Percentiles rank a stretch among this genome's conserved stretches.
Conservation (phyloP, 2,329 filamentous ascomycete species). For the Calycina herbarum region DNA sequence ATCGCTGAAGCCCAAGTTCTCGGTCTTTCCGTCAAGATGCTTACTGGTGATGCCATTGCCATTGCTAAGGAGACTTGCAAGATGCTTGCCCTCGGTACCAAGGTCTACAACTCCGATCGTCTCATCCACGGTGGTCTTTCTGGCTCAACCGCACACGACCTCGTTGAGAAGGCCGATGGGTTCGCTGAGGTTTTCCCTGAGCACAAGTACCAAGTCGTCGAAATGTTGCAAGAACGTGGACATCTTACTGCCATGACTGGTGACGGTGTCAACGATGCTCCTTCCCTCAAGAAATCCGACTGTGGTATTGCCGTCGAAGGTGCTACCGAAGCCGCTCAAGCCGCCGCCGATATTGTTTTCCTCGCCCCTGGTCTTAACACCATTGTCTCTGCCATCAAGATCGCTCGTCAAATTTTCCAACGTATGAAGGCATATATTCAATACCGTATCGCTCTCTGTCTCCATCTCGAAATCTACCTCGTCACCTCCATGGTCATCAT, state of each 20-base stretch:
- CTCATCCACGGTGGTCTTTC: constrained; percentile 75
- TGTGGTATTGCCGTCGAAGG: constrained; percentile 94
- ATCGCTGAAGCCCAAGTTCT: constrained; percentile 75
- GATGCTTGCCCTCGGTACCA: constrained; percentile 76
- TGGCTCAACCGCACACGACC: constrained; percentile 72
- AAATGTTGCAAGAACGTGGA: constrained; percentile 90
- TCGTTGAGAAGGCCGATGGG: constrained; percentile 85
- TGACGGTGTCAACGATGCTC: constrained; percentile 93
- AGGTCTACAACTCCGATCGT: constrained; percentile 79
- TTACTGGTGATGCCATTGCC: constrained; percentile 77
- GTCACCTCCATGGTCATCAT: constrained; percentile 78
- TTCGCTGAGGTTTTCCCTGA: constrained; percentile 94
- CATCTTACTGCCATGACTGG: constrained; percentile 95
- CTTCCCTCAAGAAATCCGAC: constrained; percentile 90
- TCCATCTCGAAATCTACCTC: constrained; percentile 84
- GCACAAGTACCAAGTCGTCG: constrained; percentile 93
- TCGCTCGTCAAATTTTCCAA: constrained; percentile 92
- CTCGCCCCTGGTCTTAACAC: constrained; percentile 86
- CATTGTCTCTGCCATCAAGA: constrained; percentile 91
- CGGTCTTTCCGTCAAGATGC: constrained; percentile 77
- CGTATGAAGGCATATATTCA: constrained; percentile 96
- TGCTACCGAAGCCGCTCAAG: constrained; percentile 86
- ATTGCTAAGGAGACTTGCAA: constrained; percentile 82
- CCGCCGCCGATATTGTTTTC: constrained; percentile 92
- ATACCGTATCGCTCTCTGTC: constrained; percentile 89